Conservation (phyloP, 169 alveolate genomes). For the Eimeria nieschulzi region DNA sequence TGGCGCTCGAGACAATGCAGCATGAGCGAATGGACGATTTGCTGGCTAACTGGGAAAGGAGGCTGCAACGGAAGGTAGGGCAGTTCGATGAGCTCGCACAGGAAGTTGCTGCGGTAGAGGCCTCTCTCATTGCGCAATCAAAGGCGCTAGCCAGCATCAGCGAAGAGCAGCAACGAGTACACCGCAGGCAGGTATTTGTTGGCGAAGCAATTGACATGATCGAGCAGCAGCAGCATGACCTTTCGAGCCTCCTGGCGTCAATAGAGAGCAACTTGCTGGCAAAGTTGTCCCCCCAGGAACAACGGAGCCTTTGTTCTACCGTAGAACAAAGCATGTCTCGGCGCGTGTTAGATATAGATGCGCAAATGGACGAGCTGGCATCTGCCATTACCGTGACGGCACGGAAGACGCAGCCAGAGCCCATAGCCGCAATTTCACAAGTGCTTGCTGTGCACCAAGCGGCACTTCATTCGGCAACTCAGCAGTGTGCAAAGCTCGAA, state of each 20-base stretch:
- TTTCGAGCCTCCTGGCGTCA: conserved; percentile 51
- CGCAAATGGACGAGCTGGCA: conserved; percentile 67
- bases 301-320: conserved; percentile 43
- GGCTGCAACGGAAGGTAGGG: conserved; percentile 71
- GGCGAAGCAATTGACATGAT: conserved; percentile 67
- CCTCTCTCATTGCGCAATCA: conserved; percentile 62
- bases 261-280: conserved; percentile 59
- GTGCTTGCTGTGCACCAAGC: conserved; percentile 75
- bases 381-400: conserved; percentile 58
- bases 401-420: conserved; percentile 62
- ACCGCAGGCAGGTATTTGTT: conserved; percentile 65
- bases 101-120: conserved; percentile 71
- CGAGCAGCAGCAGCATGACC: conserved; percentile 72
- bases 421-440: conserved; percentile 66
- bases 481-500: conserved; percentile 53
- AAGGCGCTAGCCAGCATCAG: conserved; percentile 50
- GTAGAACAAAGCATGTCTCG: conserved; percentile 61
- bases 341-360: conserved; percentile 64
- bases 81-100: conserved; percentile 70
- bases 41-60: conserved; percentile 69
- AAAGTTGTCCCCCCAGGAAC: conserved; percentile 40
- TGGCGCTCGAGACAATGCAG: conserved; percentile 74
- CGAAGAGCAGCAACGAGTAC: conserved; percentile 69
- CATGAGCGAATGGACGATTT: conserved; percentile 73
- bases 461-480: conserved; percentile 70